phyloP scores from a whole-genome alignment of 2,329 filamentous ascomycete genomes.

The Aspergillaceae sp. region DNA sequence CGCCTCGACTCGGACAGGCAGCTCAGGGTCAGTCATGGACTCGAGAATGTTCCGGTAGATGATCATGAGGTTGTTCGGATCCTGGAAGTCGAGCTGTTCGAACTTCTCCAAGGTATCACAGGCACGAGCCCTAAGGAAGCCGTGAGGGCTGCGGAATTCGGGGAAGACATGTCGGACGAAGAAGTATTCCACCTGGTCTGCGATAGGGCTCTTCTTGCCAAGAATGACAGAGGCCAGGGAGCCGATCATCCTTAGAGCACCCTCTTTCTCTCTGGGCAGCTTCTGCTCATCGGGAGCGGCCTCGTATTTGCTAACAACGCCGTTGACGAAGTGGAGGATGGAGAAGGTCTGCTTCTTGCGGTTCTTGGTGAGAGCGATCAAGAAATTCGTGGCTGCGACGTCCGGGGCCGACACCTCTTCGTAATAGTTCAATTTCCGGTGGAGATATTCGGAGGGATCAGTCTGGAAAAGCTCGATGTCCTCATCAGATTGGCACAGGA shows the following conservation, averaged over 20 bases:
- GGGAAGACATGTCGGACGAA: slow-evolving; percentile 97
- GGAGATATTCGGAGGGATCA: slow-evolving; percentile 91
- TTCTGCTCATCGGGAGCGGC: slow-evolving; percentile 75
- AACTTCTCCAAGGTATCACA: slow-evolving; percentile 98
- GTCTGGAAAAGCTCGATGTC: slow-evolving; percentile 90
- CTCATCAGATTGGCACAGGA: slow-evolving; percentile 84
- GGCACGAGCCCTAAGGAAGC: slow-evolving; percentile 85
- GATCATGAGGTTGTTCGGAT: slow-evolving; percentile 85
- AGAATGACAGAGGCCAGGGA: slow-evolving; percentile 89
- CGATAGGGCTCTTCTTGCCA: slow-evolving; percentile 96
- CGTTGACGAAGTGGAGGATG: slow-evolving; percentile 89
- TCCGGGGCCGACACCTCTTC: slow-evolving; percentile 94
- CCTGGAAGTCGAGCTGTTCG: slow-evolving; percentile 93
- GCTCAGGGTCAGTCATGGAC: slow-evolving; percentile 87
- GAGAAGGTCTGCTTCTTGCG: slow-evolving; percentile 93
- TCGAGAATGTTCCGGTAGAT: slow-evolving; percentile 96
- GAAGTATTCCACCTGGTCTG: slow-evolving; percentile 96
- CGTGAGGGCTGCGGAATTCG: slow-evolving; percentile 86
- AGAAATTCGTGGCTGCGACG: slow-evolving; percentile 91
- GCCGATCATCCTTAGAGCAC: slow-evolving; percentile 92
- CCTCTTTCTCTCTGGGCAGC: slow-evolving; percentile 91
- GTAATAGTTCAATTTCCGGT: slow-evolving; percentile 95
- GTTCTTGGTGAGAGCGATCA: slow-evolving; percentile 88
- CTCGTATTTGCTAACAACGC: slow-evolving; percentile 89
- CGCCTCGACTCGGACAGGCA: slow-evolving; percentile 90